phyloP scores from a whole-genome alignment of 2,329 filamentous ascomycete species.

The Sclerotinia spermophila region DNA sequence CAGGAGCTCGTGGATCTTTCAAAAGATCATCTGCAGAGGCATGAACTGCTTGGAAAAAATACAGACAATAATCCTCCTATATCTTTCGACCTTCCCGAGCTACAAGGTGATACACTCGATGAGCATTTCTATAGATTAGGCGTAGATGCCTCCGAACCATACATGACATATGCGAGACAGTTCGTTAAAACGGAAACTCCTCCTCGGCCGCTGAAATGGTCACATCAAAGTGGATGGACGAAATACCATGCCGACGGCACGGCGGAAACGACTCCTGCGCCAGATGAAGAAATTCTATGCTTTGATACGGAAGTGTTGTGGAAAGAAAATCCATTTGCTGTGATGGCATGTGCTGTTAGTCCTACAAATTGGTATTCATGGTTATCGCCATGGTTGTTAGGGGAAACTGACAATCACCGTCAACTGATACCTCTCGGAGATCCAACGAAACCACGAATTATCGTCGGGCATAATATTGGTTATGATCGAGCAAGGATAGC shows the following conservation, averaged over 20 bases:
- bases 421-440: constrained; percentile 89
- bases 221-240: constrained; percentile 82
- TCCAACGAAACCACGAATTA: constrained; percentile 64
- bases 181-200: constrained; percentile 64
- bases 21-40: constrained; percentile 74
- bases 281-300: constrained; percentile 76
- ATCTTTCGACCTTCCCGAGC: constrained; percentile 75
- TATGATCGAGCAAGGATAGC: constrained; percentile 85
- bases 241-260: constrained; percentile 77
- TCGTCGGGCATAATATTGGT: constrained; percentile 93
- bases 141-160: constrained; percentile 82
- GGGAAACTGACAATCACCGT: constrained; percentile 69
- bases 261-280: constrained; percentile 68
- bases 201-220: constrained; percentile 66
- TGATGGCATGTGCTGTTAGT: constrained; percentile 93
- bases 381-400: constrained; percentile 92
- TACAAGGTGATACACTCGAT: constrained; percentile 79
- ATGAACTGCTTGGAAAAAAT: constrained; percentile 88
- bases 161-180: constrained; percentile 67
- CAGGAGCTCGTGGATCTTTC: constrained; percentile 74
- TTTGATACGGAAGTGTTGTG: constrained; percentile 98
- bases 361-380: constrained; percentile 94
- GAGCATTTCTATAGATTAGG: constrained; percentile 93
- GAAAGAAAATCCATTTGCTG: constrained; percentile 86
- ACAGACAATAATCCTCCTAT: constrained; percentile 73